Evolutionary conservation across 306 rosid genomes (phyloP), one percentile per base, ranked within the genome.

Genomic region (Alnus glutinosa): DNA sequence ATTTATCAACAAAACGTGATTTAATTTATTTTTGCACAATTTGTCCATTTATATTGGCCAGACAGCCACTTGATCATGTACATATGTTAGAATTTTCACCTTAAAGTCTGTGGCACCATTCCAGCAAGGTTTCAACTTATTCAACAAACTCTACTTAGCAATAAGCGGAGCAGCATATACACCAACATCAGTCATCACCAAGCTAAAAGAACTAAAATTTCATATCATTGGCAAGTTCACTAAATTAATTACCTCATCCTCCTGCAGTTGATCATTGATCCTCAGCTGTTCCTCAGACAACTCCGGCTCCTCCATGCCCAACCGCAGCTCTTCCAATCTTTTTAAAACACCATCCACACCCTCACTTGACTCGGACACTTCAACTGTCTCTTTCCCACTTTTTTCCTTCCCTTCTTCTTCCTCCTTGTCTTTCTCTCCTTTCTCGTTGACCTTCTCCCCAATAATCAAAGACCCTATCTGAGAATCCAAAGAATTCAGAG

Each of bases 231-330:
- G 54, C 37, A 74, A 13, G 34, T 0, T 13, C 46, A 49, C 63
- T 49, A 12, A 47, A 34, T 51, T 51, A 36, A 62, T 19, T 79
- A 94, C 98, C 98, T 94, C 98, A 77, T 94, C 93, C 83, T 80
- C 88, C 89, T 94, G 97, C 75, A 85, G 86, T 80, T 85, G 97
- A 75, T 90, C 92, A 80, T 92, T 92, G 79, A 75, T 85, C 77
- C 78, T 80, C 77, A 86, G 83, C 82, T 86, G 90, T 76, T 94
- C 90, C 23, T 85, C 90, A 5, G 89, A 80, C 88, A 90, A 87
- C 55, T 85, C 83, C 42, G 86, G 88, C 83, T 87, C 88, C 79
- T 85, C 73, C 15, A 71, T 59, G 18, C 70, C 64, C 50, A 61
- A 34, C 57, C 75, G 73, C 66, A 90, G 72, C 84, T 83, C 81